Conservation (phyloP, 1,284 basidiomycete species). For the Ustilago esculenta region DNA sequence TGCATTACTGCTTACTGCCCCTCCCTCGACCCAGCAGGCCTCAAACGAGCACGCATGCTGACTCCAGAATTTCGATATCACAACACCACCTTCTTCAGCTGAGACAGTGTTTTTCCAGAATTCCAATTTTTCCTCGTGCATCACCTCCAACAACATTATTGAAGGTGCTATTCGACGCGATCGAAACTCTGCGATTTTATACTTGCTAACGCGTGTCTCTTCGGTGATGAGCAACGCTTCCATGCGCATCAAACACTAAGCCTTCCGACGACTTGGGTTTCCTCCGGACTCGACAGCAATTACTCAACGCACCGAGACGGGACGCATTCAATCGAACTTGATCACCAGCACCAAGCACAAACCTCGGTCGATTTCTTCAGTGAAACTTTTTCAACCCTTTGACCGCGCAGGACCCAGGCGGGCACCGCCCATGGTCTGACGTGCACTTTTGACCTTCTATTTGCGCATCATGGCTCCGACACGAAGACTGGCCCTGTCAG, state of each 20-base stretch:
- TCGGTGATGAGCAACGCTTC: background rate
- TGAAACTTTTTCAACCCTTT: background rate
- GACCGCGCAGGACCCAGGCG: background rate
- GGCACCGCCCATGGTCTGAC: constrained; percentile 1
- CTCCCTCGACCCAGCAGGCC: too few relatives aligned
- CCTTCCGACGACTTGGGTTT: background rate
- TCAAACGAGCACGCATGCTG: too few relatives aligned
- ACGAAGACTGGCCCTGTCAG: constrained; percentile 1
- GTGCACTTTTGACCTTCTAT: background rate
- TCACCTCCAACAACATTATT: too few relatives aligned
- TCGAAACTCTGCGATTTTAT: background rate
- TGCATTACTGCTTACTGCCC: too few relatives aligned
- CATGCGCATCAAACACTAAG: background rate
- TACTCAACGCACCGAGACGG: too few relatives aligned
- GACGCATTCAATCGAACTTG: too few relatives aligned
- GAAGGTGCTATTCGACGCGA: too few relatives aligned
- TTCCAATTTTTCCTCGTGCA: too few relatives aligned
- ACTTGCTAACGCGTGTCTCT: background rate
- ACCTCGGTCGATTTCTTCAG: background rate
- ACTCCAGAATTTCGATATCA: too few relatives aligned
- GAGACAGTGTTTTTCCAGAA: background rate
- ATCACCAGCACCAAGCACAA: too few relatives aligned
- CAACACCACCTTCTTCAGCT: constrained; percentile 1
- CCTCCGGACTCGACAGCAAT: too few relatives aligned
- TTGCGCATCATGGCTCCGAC: constrained; percentile 11